Base-by-base conservation (phyloP, 164 flowering plant species). In the Magnolia changhungtana region DNA sequence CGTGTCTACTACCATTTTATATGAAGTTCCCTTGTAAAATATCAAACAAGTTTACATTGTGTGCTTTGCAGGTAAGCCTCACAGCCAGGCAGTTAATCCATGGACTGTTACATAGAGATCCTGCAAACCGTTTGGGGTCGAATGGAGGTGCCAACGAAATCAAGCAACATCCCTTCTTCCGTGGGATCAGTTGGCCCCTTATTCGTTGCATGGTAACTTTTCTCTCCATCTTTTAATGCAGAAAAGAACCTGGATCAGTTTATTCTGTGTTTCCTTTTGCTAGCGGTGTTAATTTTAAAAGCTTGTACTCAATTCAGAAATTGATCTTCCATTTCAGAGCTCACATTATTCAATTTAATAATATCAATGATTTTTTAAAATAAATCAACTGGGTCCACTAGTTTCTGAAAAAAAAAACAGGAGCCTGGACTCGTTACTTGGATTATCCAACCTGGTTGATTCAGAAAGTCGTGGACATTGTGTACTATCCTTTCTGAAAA, bases 121-220 rank as follows among this genome's bases (percentile, higher is more conserved):
- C 99, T 52, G 86, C 78, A 2, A 75, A 74, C 78, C 90, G 99
- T 2, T 74, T 96, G 79, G 99, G 98, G 76, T 91, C 98, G 76
- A 88, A 71, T 51, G 80, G 80, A 14, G 99, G 99, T 75, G 91
- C 98, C 67, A 92, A 85, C 83, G 98, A 92, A 85, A 91, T 96
- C 80, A 96, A 96, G 82, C 83, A 89, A 63, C 97, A 96, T 73
- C 87, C 91, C n/a, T 96, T 93, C 80, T 96, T 96, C 83, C 93
- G 89, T 14, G 97, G 89, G 77, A 87, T 96, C 59, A 89, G 91
- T 55, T 96, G 99, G 99, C 96, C 99, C 72, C 85, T 96, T 67
- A 93, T 96, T 65, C 96, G 98, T 58, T 82, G 90, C 94, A 92
- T 92, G 99, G 98, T 95, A 92, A 31, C 8, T 45, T 24, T 59